Percentiles rank a stretch among this genome's conserved stretches.
Evolutionary conservation across 2,329 filamentous ascomycete genomes (phyloP).

Genomic region (Knufia fluminis): DNA sequence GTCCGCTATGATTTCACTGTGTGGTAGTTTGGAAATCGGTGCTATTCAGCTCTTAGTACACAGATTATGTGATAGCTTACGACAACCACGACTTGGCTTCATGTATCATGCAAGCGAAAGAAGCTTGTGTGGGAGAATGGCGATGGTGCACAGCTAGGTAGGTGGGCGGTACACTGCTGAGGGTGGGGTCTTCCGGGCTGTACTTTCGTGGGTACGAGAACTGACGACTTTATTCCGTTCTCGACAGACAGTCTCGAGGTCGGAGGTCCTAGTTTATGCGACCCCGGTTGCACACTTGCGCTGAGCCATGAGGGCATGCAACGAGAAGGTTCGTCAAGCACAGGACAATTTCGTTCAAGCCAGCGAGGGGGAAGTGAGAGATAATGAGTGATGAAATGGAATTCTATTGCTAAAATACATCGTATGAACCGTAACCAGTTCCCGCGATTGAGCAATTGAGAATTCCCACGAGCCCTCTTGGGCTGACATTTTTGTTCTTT

Average conservation of each 20-base stretch:
- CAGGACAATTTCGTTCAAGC: no score
- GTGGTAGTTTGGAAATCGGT: not conserved
- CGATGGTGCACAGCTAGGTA: not conserved
- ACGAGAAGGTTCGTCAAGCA: not conserved
- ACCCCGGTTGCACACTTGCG: no score
- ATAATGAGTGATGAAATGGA: not conserved
- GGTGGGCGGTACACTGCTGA: not conserved
- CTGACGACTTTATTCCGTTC: not conserved
- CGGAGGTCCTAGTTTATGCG: no score
- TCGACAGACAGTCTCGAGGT: no score
- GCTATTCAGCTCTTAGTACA: not conserved
- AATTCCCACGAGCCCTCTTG: slow-evolving; percentile 5
- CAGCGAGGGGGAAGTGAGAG: no score
- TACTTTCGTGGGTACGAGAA: not conserved
- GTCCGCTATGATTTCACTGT: no score
- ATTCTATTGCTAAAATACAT: slow-evolving; percentile 11
- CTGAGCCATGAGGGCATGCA: no score
- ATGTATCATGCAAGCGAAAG: not conserved
- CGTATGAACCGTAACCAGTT: slow-evolving; percentile 6
- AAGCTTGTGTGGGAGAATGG: slow-evolving; percentile 3
- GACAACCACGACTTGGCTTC: not conserved
- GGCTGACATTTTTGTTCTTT: slow-evolving; percentile 5
- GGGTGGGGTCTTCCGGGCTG: not conserved
- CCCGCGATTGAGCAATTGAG: slow-evolving; percentile 4
- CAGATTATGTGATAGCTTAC: not conserved